Percentiles rank a stretch among this genome's conserved stretches.
Conservation (phyloP, 331 rosid genomes). For the Pyrus hybrid region DNA sequence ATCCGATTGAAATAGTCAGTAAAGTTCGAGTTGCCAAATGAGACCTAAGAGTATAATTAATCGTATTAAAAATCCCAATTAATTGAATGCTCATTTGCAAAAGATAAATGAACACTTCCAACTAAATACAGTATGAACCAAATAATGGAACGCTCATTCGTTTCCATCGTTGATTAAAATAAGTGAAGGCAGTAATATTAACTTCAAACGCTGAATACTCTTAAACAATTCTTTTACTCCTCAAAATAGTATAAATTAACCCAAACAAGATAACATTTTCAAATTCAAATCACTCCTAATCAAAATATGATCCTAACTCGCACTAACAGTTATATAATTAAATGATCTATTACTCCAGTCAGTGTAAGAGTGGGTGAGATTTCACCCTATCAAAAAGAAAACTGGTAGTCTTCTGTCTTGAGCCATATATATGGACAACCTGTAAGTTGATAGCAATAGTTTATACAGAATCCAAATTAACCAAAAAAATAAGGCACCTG, state of each 20-base stretch:
- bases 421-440: not conserved
- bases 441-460: not conserved
- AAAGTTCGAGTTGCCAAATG: rapidly evolving
- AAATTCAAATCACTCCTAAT: not conserved
- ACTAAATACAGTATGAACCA: too few relatives aligned
- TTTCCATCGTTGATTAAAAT: not conserved
- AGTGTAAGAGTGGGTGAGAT: not conserved
- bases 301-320: not conserved
- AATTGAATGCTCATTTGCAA: too few relatives aligned
- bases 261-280: not conserved
- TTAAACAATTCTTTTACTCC: not conserved
- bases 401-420: not conserved
- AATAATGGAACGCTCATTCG: not conserved
- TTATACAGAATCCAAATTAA: not conserved
- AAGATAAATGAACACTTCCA: not conserved
- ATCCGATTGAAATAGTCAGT: too few relatives aligned
- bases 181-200: not conserved
- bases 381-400: not conserved
- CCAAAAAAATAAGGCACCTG: not conserved
- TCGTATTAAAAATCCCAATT: too few relatives aligned
- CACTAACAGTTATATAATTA: not conserved
- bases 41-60: too few relatives aligned
- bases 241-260: not conserved
- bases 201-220: not conserved
- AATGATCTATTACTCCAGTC: not conserved